Base-by-base conservation (phyloP, 345 rosid genomes). In the Ceriops tagal region DNA sequence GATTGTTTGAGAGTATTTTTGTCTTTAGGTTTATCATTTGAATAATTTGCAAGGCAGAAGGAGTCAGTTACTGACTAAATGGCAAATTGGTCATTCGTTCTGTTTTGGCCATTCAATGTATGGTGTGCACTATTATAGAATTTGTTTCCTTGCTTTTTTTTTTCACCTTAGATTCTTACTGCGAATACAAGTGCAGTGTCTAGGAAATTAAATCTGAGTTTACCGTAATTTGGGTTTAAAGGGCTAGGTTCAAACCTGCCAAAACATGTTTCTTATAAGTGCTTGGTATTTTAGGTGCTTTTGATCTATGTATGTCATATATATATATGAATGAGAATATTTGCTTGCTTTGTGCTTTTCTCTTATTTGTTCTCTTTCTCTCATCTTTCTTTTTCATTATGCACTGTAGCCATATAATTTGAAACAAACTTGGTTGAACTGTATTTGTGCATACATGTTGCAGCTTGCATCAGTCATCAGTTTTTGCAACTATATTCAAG, bases 221-320 rank as follows among this genome's bases (percentile, higher is more conserved):
- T 60, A 9, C 64, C 8, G 46, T 47, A 69, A 69, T 57, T 78
- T 68, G 58, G 72, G 20, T 68, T 82, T 28, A 51, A 13, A 59
- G 53, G 66, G 64, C 34, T 65, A 71, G 67, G 69, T 58, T 53
- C 52, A 58, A 66, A 75, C 75, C 71, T 58, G 61, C 78, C 79
- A 83, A 83, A 90, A 79, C 78, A 76, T 72, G 84, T 89, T 58
- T 86, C 76, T 76, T 70, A 72, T 62, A 31, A 84, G 80, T 76
- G 85, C 67, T 28, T 79, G 81, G 84, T 66, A 51, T 77, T 81
- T 77, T 76, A 59, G 64, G 61, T 83, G 82, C 90, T 86, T 89
- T 80, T 73, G 85, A 85, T 84, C 88, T 89, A 84, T 78, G 72
- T 61, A 80, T 75, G 81, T 74, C 72, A 43, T 11, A 13, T 11